phyloP scores from a whole-genome alignment of 495 filamentous ascomycete genomes.

The Beverwykella pulmonaria region DNA sequence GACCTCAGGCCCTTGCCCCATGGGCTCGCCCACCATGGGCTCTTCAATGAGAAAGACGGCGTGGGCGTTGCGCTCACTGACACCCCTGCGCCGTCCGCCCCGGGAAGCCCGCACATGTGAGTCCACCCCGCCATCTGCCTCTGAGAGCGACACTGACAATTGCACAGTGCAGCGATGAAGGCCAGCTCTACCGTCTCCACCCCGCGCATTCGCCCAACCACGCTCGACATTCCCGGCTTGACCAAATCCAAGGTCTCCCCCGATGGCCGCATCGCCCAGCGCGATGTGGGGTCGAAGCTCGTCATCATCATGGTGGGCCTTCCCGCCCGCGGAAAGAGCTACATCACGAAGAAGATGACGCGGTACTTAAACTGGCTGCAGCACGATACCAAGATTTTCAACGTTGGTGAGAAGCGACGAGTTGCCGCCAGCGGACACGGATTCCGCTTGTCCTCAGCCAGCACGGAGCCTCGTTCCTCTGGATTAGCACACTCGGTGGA shows the following conservation, averaged over 20 bases:
- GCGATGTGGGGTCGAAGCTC: constrained; percentile 92
- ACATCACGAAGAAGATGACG: constrained; percentile 96
- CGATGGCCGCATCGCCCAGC: constrained; percentile 86
- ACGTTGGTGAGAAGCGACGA: constrained; percentile 88
- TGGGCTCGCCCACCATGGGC: constrained; percentile 25
- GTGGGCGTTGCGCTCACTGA: constrained; percentile 64
- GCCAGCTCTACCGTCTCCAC: constrained; percentile 59
- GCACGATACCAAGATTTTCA: constrained; percentile 93
- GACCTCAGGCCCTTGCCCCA: constrained; percentile 33
- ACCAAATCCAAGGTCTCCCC: constrained; percentile 92
- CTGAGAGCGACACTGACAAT: constrained; percentile 39
- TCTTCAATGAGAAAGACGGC: constrained; percentile 46
- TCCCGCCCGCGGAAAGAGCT: constrained; percentile 92
- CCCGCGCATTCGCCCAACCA: constrained; percentile 53
- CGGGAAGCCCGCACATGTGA: constrained; percentile 72
- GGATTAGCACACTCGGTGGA: constrained; percentile 4
- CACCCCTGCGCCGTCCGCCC: constrained; percentile 69
- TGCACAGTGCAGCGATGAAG: constrained; percentile 33
- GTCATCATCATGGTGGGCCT: constrained; percentile 98
- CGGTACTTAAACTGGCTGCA: constrained; percentile 97
- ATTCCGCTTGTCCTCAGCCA: constrained; percentile 19
- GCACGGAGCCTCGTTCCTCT: constrained; percentile 17
- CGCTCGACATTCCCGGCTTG: constrained; percentile 61
- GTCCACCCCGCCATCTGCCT: constrained; percentile 37
- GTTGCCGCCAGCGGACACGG: constrained; percentile 64